Percentiles rank a stretch among this genome's conserved stretches.
Conservation (phyloP, 225 moss, liverwort and hornwort genomes). For the Antitrichia curtipendula region DNA sequence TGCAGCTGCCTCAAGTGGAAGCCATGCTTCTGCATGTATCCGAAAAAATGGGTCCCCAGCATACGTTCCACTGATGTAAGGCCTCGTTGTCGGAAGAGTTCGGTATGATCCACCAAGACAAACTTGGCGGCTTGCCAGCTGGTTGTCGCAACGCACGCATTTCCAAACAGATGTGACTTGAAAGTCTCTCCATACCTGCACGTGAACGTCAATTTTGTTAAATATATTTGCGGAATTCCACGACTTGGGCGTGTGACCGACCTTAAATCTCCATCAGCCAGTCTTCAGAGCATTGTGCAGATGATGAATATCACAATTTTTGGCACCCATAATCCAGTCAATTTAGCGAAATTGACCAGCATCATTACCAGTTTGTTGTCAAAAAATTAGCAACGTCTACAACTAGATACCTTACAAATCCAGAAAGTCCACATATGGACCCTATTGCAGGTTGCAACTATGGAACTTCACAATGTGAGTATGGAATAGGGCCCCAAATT, state of each 20-base stretch:
- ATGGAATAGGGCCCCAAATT: neutral
- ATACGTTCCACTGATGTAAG: neutral
- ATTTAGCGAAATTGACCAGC: neutral
- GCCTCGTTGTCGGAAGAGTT: neutral
- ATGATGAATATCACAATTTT: neutral
- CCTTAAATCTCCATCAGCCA: neutral
- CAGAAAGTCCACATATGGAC: neutral
- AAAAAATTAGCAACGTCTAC: neutral
- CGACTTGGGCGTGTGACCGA: neutral
- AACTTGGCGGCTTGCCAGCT: slow-evolving; percentile 16
- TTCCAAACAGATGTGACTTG: slow-evolving; percentile 11
- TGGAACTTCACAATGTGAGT: neutral
- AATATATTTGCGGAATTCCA: neutral
- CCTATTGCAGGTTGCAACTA: too few species aligned
- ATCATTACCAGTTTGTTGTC: too few species aligned
- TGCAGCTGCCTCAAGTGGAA: neutral
- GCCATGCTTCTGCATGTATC: neutral
- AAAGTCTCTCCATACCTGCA: slow-evolving; percentile 15
- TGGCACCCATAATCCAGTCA: too few species aligned
- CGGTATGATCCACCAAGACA: slow-evolving; percentile 4
- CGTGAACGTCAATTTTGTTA: too few species aligned
- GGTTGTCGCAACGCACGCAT: neutral
- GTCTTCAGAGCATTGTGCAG: neutral
- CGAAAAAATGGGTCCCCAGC: slow-evolving; percentile 1
- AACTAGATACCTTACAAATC: neutral